These are phyloP conservation scores for Tricholomella constricta DNA, from an alignment of 768 basidiomycete species.

Conservation along the genomic window DNA sequence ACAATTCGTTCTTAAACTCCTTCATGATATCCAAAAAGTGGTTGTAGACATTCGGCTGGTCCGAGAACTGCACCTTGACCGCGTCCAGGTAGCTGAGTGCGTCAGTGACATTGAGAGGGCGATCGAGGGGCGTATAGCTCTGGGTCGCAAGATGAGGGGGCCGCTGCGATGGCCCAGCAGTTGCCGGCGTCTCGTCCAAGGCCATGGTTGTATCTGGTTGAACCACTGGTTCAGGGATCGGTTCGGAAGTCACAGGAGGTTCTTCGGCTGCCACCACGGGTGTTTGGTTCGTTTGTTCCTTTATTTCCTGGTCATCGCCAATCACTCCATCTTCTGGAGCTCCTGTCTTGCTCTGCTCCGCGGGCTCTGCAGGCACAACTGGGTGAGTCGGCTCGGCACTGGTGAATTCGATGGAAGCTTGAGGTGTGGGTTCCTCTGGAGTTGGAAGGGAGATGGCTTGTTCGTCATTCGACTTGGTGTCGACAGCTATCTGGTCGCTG, in stretches of 20 bases:
- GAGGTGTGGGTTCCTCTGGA: background rate
- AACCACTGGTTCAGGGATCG: conserved; percentile 2
- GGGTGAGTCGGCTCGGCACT: background rate
- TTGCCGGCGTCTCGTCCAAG: conserved; percentile 13
- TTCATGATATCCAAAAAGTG: conserved; percentile 97
- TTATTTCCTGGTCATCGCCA: conserved; percentile 10
- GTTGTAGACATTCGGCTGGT: conserved; percentile 95
- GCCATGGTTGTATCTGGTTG: conserved; percentile 15
- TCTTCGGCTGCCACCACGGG: conserved; percentile 10
- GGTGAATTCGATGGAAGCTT: background rate
- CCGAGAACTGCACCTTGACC: conserved; percentile 88
- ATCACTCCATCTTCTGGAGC: conserved; percentile 9
- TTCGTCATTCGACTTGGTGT: conserved; percentile 9
- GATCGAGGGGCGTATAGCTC: conserved; percentile 34
- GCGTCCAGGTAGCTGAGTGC: conserved; percentile 91
- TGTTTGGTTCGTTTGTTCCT: conserved; percentile 9
- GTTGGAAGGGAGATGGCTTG: background rate
- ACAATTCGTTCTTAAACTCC: conserved; percentile 96
- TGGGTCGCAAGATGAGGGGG: conserved; percentile 31
- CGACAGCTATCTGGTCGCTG: conserved; percentile 19
- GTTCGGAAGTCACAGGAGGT: conserved; percentile 10
- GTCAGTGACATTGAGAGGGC: conserved; percentile 93
- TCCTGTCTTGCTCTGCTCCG: conserved; percentile 10
- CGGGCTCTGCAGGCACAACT: background rate
- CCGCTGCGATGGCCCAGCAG: conserved; percentile 11